Percentiles rank a stretch among this genome's conserved stretches.
These are phyloP conservation scores for Candida sojae DNA, from an alignment of 1,139 yeast genomes.

Conservation along the genomic window DNA sequence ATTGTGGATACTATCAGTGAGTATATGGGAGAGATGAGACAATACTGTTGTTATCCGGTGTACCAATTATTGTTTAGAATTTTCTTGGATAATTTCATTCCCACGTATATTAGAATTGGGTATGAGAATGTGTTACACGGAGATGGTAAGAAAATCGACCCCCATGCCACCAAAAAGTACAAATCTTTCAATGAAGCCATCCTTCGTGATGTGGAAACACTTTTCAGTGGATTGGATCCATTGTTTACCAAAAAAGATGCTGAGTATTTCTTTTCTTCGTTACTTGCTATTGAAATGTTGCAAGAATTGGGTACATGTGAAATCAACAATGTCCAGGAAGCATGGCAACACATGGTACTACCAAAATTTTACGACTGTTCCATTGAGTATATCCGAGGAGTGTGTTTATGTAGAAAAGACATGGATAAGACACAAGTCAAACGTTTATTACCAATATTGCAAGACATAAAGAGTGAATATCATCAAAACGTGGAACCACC, in stretches of 20 bases:
- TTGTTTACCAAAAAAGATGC: slow-evolving; percentile 48
- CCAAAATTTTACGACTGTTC: slow-evolving; percentile 68
- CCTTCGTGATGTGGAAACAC: slow-evolving; percentile 62
- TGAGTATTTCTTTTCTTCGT: slow-evolving; percentile 55
- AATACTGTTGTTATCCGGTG: slow-evolving; percentile 48
- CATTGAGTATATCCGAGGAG: slow-evolving; percentile 60
- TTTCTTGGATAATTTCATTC: slow-evolving; percentile 43
- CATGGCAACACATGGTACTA: slow-evolving; percentile 59
- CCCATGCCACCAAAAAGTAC: slow-evolving; percentile 49
- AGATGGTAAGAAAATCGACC: slow-evolving; percentile 57
- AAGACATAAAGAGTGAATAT: slow-evolving; percentile 32
- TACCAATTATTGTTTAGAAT: slow-evolving; percentile 47
- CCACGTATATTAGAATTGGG: slow-evolving; percentile 48
- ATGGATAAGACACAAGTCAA: slow-evolving; percentile 37
- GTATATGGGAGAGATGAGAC: slow-evolving; percentile 65
- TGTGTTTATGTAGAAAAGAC: slow-evolving; percentile 47
- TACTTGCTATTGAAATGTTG: slow-evolving; percentile 64
- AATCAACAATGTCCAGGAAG: slow-evolving; percentile 49
- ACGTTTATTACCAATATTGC: slow-evolving; percentile 30
- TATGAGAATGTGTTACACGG: slow-evolving; percentile 49
- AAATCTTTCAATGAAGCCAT: slow-evolving; percentile 44
- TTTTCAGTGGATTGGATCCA: slow-evolving; percentile 63
- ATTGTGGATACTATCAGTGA: slow-evolving; percentile 75
- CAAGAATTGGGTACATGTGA: slow-evolving; percentile 66
- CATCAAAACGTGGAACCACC: slow-evolving; percentile 40